Evolutionary conservation across 2,329 filamentous ascomycete genomes (phyloP), one percentile per base, ranked within the genome.

Genomic region (Amylocarpus encephaloides): DNA sequence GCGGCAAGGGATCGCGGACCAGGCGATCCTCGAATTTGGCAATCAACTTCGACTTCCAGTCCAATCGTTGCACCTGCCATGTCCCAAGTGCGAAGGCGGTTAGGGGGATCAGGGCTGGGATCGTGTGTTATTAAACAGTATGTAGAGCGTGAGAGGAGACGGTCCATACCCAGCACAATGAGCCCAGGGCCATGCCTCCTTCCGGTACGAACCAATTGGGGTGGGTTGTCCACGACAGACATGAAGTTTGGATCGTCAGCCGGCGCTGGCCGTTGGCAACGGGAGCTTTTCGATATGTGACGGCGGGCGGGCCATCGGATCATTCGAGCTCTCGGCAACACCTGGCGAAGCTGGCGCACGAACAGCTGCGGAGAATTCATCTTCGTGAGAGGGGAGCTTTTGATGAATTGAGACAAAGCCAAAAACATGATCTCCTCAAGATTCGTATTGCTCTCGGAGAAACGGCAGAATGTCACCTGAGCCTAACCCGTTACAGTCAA

Each of bases 21-120:
- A 98, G 78, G 5, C 92, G 86, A 73, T 98, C 91, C 71, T 97
- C 93, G 68, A 88, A 89, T 60, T 85, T 88, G 52, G 92, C 89
- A 54, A 98, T 83, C 11, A 98, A 76, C 41, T 95, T 86, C 3
- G 89, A 90, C 68, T 98, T 98, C 91, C 92, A 95, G 51, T 84
- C 82, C 1, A 98, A 79, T 10, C 93, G 86, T 67, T 95, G 82
- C 48, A 98, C 87, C 68, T 98, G 93, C 93, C 93, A 98, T 56
- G 88, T 88, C 29, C 93, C 93, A 13, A 98, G 82, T 48, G 76
- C 74, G 68, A 98, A 95, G 10, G 93, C 89, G 1, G 91, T 96
- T 53, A 95, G 70, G 43, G 93, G 93, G 62, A 98, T 97, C 46
- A 95, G 53, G 51, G 65, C 65, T 67, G 42, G 41, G 12, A 30